Base-by-base conservation (phyloP, 2,329 filamentous ascomycete species). In the Sarocladium oryzae region DNA sequence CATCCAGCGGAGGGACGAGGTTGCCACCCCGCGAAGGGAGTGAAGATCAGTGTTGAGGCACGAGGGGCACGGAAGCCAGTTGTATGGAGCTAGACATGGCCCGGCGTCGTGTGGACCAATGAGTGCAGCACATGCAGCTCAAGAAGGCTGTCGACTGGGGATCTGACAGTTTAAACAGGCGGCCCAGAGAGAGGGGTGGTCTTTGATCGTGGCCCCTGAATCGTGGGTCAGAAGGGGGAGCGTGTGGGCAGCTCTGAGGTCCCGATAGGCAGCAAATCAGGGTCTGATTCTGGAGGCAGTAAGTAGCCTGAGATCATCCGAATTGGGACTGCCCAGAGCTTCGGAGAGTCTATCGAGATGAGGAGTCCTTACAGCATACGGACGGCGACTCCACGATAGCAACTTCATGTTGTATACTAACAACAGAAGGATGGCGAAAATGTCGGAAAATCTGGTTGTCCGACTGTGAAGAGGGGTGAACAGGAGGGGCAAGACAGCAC, bases 91-190 rank as follows among this genome's bases (percentile, higher is more conserved):
- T 21, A 33, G 26, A 16, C 4, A 48, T 48, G 16, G 26, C n/a
- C 23, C 26, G 43, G 43, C 26, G 24, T 33, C 52, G 58, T 58
- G 60, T 64, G 60, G 64, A 56, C 70, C 70, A 72, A 72, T 72
- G 60, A 59, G 65, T 71, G 61, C 60, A 61, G 64, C 70, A 72
- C 70, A 72, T 72, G 52, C 30, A 32, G 23, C 23, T 20, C 49
- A 13, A 37, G 35, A 41, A 32, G 16, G 16, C 28, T 33, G 43
- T 10, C 43, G 16, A 48, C 43, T 48, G 43, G 43, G 24, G 21
- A 16, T 32, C 10, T 16, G 16, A 21, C n/a, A 50, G 32, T 50
- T 16, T 4, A 23, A 9, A 15, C n/a, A n/a, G n/a, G n/a, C 26
- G 43, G 28, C 26, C 28, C 20, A 48, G 24, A n/a, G n/a, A n/a